A percentile compares a stretch with the other conserved stretches of the same genome.
Evolutionary conservation across 495 filamentous ascomycete species (phyloP).

Genomic region (Penicillium verhagenii): DNA sequence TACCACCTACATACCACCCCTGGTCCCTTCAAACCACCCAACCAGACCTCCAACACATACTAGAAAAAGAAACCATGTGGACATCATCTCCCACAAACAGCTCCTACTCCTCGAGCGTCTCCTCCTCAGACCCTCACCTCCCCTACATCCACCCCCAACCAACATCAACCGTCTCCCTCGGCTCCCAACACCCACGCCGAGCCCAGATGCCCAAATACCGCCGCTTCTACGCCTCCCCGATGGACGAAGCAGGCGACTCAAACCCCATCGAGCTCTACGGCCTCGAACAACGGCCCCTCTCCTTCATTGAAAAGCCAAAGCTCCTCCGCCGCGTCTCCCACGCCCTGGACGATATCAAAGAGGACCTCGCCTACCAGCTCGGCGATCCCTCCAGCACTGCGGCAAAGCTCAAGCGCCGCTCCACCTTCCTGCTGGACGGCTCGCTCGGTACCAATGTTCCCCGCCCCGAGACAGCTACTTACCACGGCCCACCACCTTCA

Average conservation of each 20-base stretch:
- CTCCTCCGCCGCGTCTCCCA: conserved; percentile 41
- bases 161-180: conserved; percentile 28
- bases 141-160: conserved; percentile 25
- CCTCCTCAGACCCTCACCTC: conserved; percentile 31
- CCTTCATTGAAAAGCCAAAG: conserved; percentile 33
- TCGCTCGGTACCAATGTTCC: not conserved
- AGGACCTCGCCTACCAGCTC: conserved; percentile 35
- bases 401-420: conserved; percentile 35
- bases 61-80: conserved; percentile 20
- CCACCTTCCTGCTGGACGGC: conserved; percentile 29
- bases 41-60: no score
- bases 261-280: conserved; percentile 42
- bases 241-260: conserved; percentile 31
- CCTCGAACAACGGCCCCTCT: conserved; percentile 38
- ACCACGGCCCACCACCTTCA: conserved; percentile 15
- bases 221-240: conserved; percentile 43
- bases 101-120: conserved; percentile 29
- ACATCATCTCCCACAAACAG: conserved; percentile 29
- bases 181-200: conserved; percentile 23
- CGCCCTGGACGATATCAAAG: conserved; percentile 42
- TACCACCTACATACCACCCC: not conserved
- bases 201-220: conserved; percentile 29
- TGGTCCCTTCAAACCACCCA: conserved; percentile 9
- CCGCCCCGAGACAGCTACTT: conserved; percentile 14
- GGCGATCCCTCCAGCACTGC: conserved; percentile 25